These are phyloP conservation scores for Aciculosporium take DNA, from an alignment of 2,329 filamentous ascomycete species.

Conservation along the genomic window DNA sequence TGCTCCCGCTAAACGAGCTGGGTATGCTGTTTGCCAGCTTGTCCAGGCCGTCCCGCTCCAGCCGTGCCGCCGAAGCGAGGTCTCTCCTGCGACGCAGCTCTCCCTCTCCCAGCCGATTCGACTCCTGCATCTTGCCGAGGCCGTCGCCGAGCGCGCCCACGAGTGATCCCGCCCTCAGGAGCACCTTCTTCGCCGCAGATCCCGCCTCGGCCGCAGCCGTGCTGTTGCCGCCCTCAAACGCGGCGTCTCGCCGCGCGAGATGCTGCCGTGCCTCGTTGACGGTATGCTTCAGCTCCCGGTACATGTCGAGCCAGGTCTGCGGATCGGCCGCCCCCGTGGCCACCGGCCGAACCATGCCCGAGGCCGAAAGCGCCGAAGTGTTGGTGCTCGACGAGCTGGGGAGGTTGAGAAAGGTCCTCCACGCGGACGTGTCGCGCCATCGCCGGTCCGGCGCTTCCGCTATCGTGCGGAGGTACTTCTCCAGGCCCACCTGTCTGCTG, in stretches of 20 bases:
- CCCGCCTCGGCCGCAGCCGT: constrained; percentile 44
- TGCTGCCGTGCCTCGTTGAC: constrained; percentile 50
- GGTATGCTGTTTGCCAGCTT: constrained; percentile 48
- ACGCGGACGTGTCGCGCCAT: constrained; percentile 61
- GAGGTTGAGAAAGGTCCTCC: constrained; percentile 60
- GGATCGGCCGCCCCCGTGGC: constrained; percentile 38
- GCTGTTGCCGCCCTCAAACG: constrained; percentile 25
- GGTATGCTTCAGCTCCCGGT: constrained; percentile 56
- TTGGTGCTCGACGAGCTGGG: constrained; percentile 34
- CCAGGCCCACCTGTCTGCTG: constrained; percentile 51
- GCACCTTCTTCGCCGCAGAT: constrained; percentile 58
- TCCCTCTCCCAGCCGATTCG: constrained; percentile 50
- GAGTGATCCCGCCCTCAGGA: constrained; percentile 54
- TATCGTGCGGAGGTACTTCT: constrained; percentile 58
- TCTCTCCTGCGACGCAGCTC: constrained; percentile 60
- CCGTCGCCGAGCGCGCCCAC: constrained; percentile 53
- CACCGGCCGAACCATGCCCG: constrained; percentile 27
- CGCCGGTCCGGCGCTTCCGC: constrained; percentile 58
- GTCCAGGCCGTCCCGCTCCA: constrained; percentile 65
- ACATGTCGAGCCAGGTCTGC: constrained; percentile 62
- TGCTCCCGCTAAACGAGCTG: constrained; percentile 9
- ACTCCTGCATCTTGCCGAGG: constrained; percentile 40
- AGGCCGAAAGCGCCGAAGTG: constrained; percentile 34
- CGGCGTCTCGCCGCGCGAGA: constrained; percentile 51
- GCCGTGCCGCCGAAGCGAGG: constrained; percentile 51